Conservation (phyloP, 2,329 filamentous ascomycete species). For the Polytolypa hystricis region DNA sequence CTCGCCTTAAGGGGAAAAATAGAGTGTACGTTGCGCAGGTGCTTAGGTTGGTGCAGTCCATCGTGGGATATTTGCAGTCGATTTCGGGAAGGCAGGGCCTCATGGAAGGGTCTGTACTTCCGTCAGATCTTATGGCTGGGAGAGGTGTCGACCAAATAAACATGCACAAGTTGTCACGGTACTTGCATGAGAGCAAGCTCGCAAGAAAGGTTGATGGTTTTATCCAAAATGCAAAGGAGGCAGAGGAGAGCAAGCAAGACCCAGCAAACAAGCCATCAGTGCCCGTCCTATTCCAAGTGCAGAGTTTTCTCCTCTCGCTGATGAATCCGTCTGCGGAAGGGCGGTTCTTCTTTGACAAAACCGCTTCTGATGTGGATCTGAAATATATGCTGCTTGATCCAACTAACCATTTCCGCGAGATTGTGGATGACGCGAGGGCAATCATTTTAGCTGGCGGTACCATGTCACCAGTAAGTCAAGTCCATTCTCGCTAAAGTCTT, state of each 20-base stretch:
- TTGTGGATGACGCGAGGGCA: conserved; percentile 72
- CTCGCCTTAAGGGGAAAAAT: conserved; percentile 80
- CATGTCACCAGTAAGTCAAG: conserved; percentile 68
- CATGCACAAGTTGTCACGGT: conserved; percentile 74
- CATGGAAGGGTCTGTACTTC: conserved; percentile 56
- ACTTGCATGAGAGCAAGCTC: conserved; percentile 83
- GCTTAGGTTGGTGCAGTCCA: conserved; percentile 68
- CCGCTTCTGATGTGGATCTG: conserved; percentile 45
- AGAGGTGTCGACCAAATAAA: conserved; percentile 95
- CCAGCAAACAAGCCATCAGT: conserved; percentile 23
- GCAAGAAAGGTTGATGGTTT: conserved; percentile 94
- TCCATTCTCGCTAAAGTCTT: conserved; percentile 3
- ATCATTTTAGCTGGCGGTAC: conserved; percentile 90
- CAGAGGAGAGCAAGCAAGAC: conserved; percentile 21
- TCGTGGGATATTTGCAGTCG: conserved; percentile 56
- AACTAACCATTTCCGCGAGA: conserved; percentile 78
- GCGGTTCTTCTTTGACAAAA: conserved; percentile 45
- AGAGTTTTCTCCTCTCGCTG: conserved; percentile 63
- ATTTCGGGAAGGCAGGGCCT: conserved; percentile 32
- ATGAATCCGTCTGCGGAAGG: conserved; percentile 71
- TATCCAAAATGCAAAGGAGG: conserved; percentile 45
- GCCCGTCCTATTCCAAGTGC: conserved; percentile 52
- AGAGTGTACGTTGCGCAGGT: conserved; percentile 83
- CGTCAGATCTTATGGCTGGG: conserved; percentile 61
- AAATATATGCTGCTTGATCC: conserved; percentile 86